Percentiles rank a stretch among this genome's conserved stretches.
Conservation (phyloP, 2,329 filamentous ascomycete species). For the Onygenales sp. region DNA sequence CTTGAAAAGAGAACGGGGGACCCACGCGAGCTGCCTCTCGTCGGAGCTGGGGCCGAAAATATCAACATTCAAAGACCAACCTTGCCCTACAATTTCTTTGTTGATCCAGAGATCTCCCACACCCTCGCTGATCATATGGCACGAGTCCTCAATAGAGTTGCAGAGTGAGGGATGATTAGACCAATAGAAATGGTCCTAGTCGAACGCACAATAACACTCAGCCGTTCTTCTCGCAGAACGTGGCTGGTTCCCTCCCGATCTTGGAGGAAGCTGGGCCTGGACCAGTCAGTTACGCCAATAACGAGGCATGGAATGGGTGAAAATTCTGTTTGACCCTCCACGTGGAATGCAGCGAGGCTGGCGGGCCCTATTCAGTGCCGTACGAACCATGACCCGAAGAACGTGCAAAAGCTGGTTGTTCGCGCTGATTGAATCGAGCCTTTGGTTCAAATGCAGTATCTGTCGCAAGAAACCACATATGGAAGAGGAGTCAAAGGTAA, state of each 20-base stretch:
- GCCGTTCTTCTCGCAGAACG: background rate
- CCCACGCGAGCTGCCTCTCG: background rate
- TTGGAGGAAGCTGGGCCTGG: no score
- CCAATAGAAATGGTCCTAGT: background rate
- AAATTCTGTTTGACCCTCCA: no score
- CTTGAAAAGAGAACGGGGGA: background rate
- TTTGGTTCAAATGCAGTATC: no score
- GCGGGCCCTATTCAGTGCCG: no score
- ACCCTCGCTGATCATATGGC: background rate
- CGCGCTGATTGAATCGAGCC: no score
- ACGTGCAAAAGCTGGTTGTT: no score
- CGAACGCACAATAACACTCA: background rate
- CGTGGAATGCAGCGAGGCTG: no score
- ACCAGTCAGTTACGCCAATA: no score
- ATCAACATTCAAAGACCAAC: background rate
- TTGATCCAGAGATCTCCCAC: background rate
- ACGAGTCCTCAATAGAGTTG: background rate
- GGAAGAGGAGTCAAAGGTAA: no score
- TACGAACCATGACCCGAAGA: no score
- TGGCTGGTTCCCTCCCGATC: background rate
- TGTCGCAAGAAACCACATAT: no score
- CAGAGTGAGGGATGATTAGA: background rate
- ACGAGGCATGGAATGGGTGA: no score
- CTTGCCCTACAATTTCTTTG: background rate
- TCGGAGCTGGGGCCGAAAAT: background rate